A percentile compares a stretch with the other conserved stretches of the same genome.
phyloP scores from a whole-genome alignment of 306 rosid genomes.

The Castanospermum australe region DNA sequence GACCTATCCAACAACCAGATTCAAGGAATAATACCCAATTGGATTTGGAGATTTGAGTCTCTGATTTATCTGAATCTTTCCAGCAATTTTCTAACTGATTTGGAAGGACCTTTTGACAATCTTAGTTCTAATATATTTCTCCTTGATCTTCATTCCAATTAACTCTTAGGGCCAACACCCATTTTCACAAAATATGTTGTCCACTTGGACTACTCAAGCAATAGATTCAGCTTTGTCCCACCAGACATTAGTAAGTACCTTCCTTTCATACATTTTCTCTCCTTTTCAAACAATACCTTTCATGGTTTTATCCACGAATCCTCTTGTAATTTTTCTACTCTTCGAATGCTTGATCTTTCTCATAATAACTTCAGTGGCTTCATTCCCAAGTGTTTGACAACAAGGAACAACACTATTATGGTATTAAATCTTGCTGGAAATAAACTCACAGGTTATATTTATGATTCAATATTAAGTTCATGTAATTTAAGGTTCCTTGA shows the following conservation, averaged over 20 bases:
- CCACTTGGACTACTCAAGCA: slow-evolving; percentile 38
- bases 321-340: slow-evolving; percentile 3
- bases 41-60: slow-evolving; percentile 49
- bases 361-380: slow-evolving; percentile 14
- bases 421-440: slow-evolving; percentile 27
- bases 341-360: slow-evolving; percentile 41
- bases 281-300: slow-evolving; percentile 18
- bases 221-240: slow-evolving; percentile 35
- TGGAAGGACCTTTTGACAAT: slow-evolving; percentile 23
- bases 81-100: slow-evolving; percentile 26
- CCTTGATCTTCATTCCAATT: slow-evolving; percentile 52
- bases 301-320: slow-evolving; percentile 11
- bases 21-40: slow-evolving; percentile 43
- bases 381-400: slow-evolving; percentile 31
- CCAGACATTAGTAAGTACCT: neutral
- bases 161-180: slow-evolving; percentile 34
- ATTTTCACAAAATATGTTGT: neutral
- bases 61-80: slow-evolving; percentile 44
- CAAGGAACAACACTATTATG: neutral
- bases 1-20: slow-evolving; percentile 53
- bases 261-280: neutral
- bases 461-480: neutral
- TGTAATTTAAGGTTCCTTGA: slow-evolving; percentile 30
- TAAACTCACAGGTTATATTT: slow-evolving; percentile 14
- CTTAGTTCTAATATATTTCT: neutral